Base-by-base conservation (phyloP, 177 flowering plant genomes). In the Telopea speciosissima region DNA sequence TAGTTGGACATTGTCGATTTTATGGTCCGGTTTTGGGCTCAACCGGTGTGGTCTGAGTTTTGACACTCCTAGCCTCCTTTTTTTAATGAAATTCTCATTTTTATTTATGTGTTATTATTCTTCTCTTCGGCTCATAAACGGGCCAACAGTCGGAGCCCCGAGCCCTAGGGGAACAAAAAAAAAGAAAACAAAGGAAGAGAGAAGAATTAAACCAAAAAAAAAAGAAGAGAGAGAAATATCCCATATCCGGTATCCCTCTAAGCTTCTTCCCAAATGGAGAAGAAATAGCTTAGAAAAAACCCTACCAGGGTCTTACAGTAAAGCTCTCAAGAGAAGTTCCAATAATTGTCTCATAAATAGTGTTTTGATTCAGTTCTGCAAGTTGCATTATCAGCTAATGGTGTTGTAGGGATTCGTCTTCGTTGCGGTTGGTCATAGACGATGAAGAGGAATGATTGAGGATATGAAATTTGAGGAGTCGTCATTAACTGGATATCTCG, bases 381-480 rank as follows among this genome's bases (percentile, higher is more conserved):
- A 58, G 23, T 19, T 58, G 9, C n/a, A n/a, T 19, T 5, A 7
- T 58, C 61, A 7, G 14, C 63, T 8, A 62, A 68, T 65, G 66
- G 40, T 61, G 24, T 42, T 67, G 62, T 63, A 70, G 66, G 68
- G 74, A 21, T 67, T 70, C 61, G 1, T 13, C 31, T 63, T 66
- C 61, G 22, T 21, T 7, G 61, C 23, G 61, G 23, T 58, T 58
- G 61, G 22, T 58, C 12, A 10, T 63, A 45, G 74, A 78, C 67
- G 77, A 58, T 58, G 61, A 58, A 66, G 61, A 58, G 61, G 22
- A n/a, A 58, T 65, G 58, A 63, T 71, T 45, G 72, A 62, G 54
- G 73, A 69, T 40, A 77, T 77, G 82, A 77, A 77, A 73, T 64
- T 75, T 65, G 78, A 72, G 45, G 82, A 80, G 8, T 64, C 74